Base-by-base conservation (phyloP, 306 rosid genomes). In the Cyamopsis tetragonoloba region DNA sequence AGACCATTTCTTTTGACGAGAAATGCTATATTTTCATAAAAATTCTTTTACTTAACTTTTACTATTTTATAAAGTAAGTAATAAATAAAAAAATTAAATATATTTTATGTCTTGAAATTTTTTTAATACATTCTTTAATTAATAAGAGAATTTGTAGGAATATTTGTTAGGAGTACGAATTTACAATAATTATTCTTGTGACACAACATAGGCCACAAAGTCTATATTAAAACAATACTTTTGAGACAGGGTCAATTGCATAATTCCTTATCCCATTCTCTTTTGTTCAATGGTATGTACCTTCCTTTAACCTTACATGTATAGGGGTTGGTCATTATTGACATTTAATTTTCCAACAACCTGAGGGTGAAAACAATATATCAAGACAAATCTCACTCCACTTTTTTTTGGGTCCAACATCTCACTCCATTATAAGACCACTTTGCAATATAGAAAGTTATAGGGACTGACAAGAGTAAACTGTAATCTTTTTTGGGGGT, bases 221-320 rank as follows among this genome's bases (percentile, higher is more conserved):
- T 69, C 56, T 15, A 30, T 20, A 30, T 19, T 43, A 42, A 58
- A 70, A 43, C 19, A 47, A 22, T 13, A 12, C n/a, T n/a, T 31
- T 19, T 4, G 32, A 38, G 43, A 44, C 24, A 10, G 55, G 35
- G 43, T 28, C 66, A 68, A 30, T 30, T 68, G 42, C 62, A 26
- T 24, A 31, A 69, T 61, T 59, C 72, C 72, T 62, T 62, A 54
- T 62, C 57, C 55, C 68, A 62, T 54, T 62, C 62, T 70, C 72
- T 24, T 62, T 38, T 23, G 60, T 43, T 70, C 8, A 60, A 38
- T 31, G 27, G 31, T n/a, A n/a, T 58, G 67, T 70, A 42, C 48
- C 59, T 58, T 58, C 58, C 47, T 57, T 44, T 44, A 68, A 32
- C 59, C 47, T 31, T n/a, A n/a, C 48, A 43, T 31, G 38, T 43